phyloP scores from a whole-genome alignment of 352 stramenopile species.

The Globisporangium echinulatum region DNA sequence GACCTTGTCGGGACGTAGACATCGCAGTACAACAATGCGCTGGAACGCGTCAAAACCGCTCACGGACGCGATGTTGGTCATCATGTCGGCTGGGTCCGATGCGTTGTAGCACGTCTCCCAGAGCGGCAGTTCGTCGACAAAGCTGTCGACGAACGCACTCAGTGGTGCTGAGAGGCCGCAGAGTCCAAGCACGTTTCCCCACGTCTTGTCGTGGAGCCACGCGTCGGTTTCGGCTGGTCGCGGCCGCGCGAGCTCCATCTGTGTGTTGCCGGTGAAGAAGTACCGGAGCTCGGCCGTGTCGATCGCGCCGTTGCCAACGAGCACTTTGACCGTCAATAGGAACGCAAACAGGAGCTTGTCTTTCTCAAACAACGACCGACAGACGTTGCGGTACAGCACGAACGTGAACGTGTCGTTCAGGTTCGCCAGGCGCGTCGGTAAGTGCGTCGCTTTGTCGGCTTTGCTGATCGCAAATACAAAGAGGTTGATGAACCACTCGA shows the following conservation, averaged over 20 bases:
- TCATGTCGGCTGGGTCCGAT: conserved; percentile 70
- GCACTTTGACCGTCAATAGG: conserved; percentile 90
- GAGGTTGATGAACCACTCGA: conserved; percentile 95
- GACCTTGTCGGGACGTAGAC: conserved; percentile 90
- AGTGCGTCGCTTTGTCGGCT: conserved; percentile 61
- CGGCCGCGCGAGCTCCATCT: conserved; percentile 82
- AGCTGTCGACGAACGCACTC: conserved; percentile 38
- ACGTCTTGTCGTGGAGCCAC: conserved; percentile 89
- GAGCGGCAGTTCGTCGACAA: conserved; percentile 40
- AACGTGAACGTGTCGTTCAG: conserved; percentile 95
- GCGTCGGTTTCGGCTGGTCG: conserved; percentile 47
- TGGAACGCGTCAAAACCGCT: conserved; percentile 81
- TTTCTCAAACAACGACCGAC: conserved; percentile 94
- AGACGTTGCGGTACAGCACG: conserved; percentile 94
- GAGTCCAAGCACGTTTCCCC: conserved; percentile 82
- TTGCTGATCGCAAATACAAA: conserved; percentile 90
- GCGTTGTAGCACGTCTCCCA: conserved; percentile 84
- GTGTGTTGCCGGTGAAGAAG: conserved; percentile 91
- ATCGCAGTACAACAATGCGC: conserved; percentile 86
- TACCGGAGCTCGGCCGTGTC: conserved; percentile 79
- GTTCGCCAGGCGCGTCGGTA: conserved; percentile 81
- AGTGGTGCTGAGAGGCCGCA: conserved; percentile 45
- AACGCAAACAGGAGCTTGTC: conserved; percentile 96
- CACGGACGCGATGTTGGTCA: conserved; percentile 48
- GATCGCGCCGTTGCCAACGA: conserved; percentile 77